Conservation (phyloP, 345 rosid genomes). For the Sonneratia caseolaris region DNA sequence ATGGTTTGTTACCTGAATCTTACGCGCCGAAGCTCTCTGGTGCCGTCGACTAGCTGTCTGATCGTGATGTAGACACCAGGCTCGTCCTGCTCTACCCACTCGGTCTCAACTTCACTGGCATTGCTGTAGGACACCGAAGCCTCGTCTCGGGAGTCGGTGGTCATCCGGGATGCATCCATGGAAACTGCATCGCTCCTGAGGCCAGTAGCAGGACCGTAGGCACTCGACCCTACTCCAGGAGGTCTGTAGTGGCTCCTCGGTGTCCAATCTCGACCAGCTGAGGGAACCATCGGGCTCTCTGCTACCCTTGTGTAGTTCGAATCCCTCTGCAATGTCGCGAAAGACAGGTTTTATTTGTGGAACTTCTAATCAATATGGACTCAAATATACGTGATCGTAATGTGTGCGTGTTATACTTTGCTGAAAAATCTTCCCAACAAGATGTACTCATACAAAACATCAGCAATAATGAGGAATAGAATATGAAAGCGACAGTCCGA, state of each 20-base stretch:
- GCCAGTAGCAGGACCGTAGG: constrained; percentile 35
- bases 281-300: constrained; percentile 56
- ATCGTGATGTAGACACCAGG: constrained; percentile 92
- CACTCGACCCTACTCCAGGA: constrained; percentile 31
- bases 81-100: constrained; percentile 91
- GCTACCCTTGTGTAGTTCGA: constrained; percentile 66
- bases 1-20: constrained; percentile 69
- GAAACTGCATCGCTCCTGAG: constrained; percentile 35
- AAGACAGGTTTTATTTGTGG: not conserved
- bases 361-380: not conserved
- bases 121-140: constrained; percentile 75
- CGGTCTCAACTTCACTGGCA: constrained; percentile 84
- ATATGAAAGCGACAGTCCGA: too few species aligned
- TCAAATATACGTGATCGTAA: not conserved
- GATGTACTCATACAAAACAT: not conserved
- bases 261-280: constrained; percentile 47
- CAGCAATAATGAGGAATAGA: not conserved
- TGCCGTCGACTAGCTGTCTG: constrained; percentile 79
- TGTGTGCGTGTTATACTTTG: not conserved
- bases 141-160: constrained; percentile 87
- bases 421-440: too few species aligned
- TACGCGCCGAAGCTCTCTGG: constrained; percentile 92
- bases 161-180: constrained; percentile 61
- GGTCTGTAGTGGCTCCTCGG: constrained; percentile 57
- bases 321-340: constrained; percentile 47